Evolutionary conservation across 805 yeast species (phyloP), one percentile per base, ranked within the genome.

Genomic region (Candida andamanensis): DNA sequence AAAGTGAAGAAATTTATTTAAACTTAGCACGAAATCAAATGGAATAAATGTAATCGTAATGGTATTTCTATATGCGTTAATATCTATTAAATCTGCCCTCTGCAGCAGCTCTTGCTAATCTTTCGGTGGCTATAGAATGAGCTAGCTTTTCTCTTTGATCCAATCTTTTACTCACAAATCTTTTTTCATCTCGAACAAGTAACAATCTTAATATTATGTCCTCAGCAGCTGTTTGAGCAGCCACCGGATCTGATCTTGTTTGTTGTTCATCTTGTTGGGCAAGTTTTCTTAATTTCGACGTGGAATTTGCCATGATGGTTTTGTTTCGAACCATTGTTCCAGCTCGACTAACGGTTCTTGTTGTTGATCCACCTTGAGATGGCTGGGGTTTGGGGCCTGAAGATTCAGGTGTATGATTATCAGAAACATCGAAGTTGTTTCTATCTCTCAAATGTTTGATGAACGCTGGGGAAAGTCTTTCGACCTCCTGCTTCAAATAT

Each of bases 131-230:
- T 26, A 74, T 60, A 24, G 74, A 69, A 34, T 69, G 72, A 0
- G 78, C 75, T 32, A 75, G 58, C 16, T 71, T 58, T 34, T 78
- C 85, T 32, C 90, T 63, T 46, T 76, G 80, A 15, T 72, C 74
- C 23, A 85, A 50, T 29, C 86, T 63, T 39, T 65, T 61, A 7
- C 72, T 64, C 3, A 85, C 85, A 50, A 67, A 80, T 1, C 67
- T 67, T 24, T 63, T 59, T 30, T 80, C 80, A 15, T 77, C 84
- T 37, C 78, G 74, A 23, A 87, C 66, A 16, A 87, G 57, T 33
- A 90, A 52, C 11, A 86, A 66, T 30, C 97, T 68, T 39, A 90
- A 56, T 5, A 89, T 66, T 9, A 86, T 69, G 44, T 85, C 85
- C 44, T 84, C 89, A 5, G 73, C 69, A 4, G 52, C 45, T 2